phyloP scores from a whole-genome alignment of 371 early-diverging fungal species.

The Mortierella sp. region DNA sequence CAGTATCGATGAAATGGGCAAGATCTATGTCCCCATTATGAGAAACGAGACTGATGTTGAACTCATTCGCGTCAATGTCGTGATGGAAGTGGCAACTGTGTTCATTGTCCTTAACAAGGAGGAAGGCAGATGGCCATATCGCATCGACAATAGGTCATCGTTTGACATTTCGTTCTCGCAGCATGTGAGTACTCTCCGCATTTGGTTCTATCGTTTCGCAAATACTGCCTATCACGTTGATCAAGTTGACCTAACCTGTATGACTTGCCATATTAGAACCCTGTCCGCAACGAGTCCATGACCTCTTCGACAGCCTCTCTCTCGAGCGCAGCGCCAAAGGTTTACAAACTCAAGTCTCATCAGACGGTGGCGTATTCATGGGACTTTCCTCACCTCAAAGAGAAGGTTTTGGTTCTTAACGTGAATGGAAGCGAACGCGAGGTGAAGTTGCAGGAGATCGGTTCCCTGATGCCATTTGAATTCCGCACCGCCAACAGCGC shows the following conservation, averaged over 20 bases:
- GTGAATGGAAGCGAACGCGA: slow-evolving; percentile 80
- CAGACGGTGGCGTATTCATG: slow-evolving; percentile 89
- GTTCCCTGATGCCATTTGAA: slow-evolving; percentile 84
- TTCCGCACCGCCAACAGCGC: slow-evolving; percentile 66
- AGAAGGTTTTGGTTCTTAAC: slow-evolving; percentile 79
- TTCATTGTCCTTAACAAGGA: slow-evolving; percentile 86
- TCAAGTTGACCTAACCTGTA: too few species aligned
- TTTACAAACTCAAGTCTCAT: slow-evolving; percentile 72
- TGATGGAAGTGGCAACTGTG: slow-evolving; percentile 89
- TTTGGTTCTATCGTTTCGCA: too few species aligned
- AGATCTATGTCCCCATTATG: slow-evolving; percentile 80
- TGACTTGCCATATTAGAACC: too few species aligned
- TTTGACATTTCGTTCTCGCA: slow-evolving; percentile 87
- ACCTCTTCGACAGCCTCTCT: slow-evolving; percentile 32
- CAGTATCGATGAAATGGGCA: slow-evolving; percentile 88
- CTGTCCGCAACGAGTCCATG: slow-evolving; percentile 21
- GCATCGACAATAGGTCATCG: slow-evolving; percentile 87
- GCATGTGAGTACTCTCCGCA: slow-evolving; percentile 63
- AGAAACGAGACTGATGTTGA: slow-evolving; percentile 63
- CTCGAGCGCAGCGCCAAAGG: slow-evolving; percentile 38
- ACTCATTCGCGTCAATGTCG: slow-evolving; percentile 80
- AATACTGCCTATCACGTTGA: too few species aligned
- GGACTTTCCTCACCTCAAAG: slow-evolving; percentile 87
- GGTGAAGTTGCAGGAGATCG: slow-evolving; percentile 91
- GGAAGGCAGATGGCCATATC: slow-evolving; percentile 90